Base-by-base conservation (phyloP, 2,329 filamentous ascomycete genomes). In the Balansia obtecta region DNA sequence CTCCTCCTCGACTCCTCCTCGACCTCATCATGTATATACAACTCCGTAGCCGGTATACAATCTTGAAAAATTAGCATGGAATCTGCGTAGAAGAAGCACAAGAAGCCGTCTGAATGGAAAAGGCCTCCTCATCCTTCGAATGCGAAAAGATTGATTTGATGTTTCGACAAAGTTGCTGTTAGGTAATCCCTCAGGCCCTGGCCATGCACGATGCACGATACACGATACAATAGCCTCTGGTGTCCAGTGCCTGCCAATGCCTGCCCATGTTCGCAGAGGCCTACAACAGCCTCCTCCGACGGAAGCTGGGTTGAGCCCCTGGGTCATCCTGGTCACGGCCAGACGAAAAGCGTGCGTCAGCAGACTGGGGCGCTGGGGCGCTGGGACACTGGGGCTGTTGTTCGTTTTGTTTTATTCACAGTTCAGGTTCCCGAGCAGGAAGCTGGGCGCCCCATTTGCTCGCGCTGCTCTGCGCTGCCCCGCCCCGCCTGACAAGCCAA, bases 401-500 rank as follows among this genome's bases (percentile, higher is more conserved):
- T 41, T 11, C 18, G n/a, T 20, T 27, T 20, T 42, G 16, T n/a
- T n/a, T n/a, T n/a, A n/a, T n/a, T n/a, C n/a, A n/a, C n/a, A n/a
- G n/a, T 11, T 33, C 20, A 30, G 42, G 42, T 45, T 22, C 42
- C 15, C 32, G 20, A 42, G 39, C 39, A 42, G n/a, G 18, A 16
- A 9, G 39, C 39, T 10, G 9, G 39, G 12, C 18, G 18, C n/a
- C 39, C 39, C 20, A 50, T 45, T 44, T 27, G 42, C 37, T 46
- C 22, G 42, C 48, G 11, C 45, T 50, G 15, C 18, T 22, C 46
- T 15, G 51, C 50, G 33, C 48, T 44, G 48, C 50, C 52, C 27
- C 27, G 27, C 51, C 40, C 48, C 46, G 48, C 50, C 52, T 52
- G 32, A 45, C 52, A 49, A 43, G 46, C 42, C 46, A 18, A 52